Conservation (phyloP, 805 yeast genomes). For the Brettanomyces sp. region DNA sequence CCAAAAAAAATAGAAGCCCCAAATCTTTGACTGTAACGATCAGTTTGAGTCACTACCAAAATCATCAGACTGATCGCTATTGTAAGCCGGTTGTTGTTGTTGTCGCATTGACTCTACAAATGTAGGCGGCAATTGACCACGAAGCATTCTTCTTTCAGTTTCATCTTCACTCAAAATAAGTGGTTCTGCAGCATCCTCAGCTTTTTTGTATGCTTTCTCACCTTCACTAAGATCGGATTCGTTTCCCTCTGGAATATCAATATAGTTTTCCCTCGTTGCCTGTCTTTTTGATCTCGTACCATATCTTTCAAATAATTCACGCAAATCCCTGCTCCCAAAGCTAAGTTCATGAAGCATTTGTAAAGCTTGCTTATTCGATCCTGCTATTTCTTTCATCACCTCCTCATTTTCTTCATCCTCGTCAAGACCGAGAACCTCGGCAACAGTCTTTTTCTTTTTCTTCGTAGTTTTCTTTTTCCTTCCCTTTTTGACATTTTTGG, state of each 20-base stretch:
- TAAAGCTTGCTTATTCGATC: not conserved
- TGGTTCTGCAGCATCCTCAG: slow-evolving; percentile 2
- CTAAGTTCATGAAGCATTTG: slow-evolving; percentile 3
- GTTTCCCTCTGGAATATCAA: not conserved
- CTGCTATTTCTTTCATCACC: not conserved
- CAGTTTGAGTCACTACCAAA: too few species aligned
- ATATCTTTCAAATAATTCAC: not conserved
- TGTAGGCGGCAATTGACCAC: slow-evolving; percentile 1
- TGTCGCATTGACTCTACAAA: slow-evolving; percentile 1
- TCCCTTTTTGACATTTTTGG: too few species aligned
- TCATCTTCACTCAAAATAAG: slow-evolving; percentile 6
- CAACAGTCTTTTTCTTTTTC: not conserved
- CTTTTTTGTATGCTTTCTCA: slow-evolving; percentile 3
- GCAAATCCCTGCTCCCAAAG: slow-evolving; percentile 4
- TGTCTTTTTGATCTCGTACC: not conserved
- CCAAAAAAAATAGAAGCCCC: too few species aligned
- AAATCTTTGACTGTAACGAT: too few species aligned
- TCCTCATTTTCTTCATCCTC: slow-evolving; percentile 2
- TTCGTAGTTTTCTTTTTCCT: not conserved
- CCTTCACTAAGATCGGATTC: slow-evolving; percentile 2
- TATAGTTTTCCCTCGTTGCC: slow-evolving; percentile 1
- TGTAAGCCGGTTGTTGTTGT: not conserved
- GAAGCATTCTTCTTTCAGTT: slow-evolving; percentile 1
- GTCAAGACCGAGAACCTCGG: not conserved
- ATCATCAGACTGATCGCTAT: too few species aligned